These are phyloP conservation scores for Gaertneriomyces semiglobifer DNA, from an alignment of 192 early-diverging fungal species.

Conservation along the genomic window DNA sequence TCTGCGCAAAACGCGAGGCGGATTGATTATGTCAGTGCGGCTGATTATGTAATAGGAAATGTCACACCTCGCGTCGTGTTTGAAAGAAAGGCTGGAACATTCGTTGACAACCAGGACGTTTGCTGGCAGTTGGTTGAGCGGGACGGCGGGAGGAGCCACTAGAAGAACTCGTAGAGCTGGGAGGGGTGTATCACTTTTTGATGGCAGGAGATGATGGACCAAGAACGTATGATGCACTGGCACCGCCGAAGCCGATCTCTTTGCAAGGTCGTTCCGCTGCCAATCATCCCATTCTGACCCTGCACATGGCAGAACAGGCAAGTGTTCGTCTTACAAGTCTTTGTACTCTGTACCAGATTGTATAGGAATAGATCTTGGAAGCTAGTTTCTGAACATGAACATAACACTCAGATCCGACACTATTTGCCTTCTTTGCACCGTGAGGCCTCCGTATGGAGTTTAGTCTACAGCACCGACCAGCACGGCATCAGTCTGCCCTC, in stretches of 20 bases:
- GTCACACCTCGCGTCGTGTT: no score
- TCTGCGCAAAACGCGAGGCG: no score
- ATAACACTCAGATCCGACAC: slow-evolving; percentile 51
- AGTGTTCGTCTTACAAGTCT: neutral
- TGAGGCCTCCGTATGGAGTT: slow-evolving; percentile 67
- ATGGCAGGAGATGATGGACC: no score
- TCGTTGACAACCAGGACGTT: no score
- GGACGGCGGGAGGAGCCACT: no score
- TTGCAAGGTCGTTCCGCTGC: neutral
- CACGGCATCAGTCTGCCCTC: slow-evolving; percentile 89
- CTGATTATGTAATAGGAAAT: no score
- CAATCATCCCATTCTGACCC: neutral
- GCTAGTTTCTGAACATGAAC: neutral
- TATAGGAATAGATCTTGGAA: neutral
- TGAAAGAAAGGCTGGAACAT: no score
- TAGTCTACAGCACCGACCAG: slow-evolving; percentile 89
- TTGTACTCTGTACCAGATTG: neutral
- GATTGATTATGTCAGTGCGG: no score
- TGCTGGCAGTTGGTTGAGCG: no score
- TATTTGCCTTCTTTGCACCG: slow-evolving; percentile 74
- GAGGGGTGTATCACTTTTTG: no score
- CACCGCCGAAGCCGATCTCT: neutral
- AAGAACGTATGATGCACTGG: neutral
- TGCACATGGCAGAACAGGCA: slow-evolving; percentile 6
- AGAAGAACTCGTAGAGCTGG: no score